These are phyloP conservation scores for Zoysia matrella DNA, from an alignment of 202 grass and related monocot species.

Conservation along the genomic window DNA sequence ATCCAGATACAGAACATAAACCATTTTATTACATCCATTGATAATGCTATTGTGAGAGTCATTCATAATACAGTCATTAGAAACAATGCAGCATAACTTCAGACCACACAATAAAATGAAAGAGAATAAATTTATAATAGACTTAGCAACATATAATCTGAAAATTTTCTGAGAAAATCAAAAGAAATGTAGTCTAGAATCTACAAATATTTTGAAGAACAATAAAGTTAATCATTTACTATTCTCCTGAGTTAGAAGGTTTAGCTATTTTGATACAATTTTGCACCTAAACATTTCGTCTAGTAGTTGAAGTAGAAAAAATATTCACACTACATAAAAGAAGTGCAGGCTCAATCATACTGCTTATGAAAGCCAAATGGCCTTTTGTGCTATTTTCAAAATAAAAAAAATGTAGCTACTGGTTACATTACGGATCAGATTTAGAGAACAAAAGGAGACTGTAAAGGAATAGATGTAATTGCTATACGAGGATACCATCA, in stretches of 20 bases:
- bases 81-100: conserved; percentile 9
- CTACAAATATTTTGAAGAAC: too few species aligned
- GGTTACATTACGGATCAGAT: neutral
- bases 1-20: neutral
- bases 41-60: conserved; percentile 20
- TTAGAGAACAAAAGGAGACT: neutral
- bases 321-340: neutral
- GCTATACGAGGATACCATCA: conserved; percentile 70
- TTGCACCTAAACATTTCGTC: neutral
- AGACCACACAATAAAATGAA: neutral
- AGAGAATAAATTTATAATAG: conserved; percentile 11
- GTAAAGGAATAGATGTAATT: conserved; percentile 26
- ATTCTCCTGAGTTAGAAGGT: too few species aligned
- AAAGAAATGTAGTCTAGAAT: too few species aligned
- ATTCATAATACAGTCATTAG: conserved; percentile 6
- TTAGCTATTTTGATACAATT: too few species aligned
- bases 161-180: too few species aligned
- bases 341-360: neutral
- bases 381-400: neutral
- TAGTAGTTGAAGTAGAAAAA: neutral
- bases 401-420: neutral
- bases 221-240: too few species aligned
- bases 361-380: neutral
- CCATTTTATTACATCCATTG: conserved; percentile 17
- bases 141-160: neutral